Base-by-base conservation (phyloP, 441 rosid species). In the Sinapis alba region DNA sequence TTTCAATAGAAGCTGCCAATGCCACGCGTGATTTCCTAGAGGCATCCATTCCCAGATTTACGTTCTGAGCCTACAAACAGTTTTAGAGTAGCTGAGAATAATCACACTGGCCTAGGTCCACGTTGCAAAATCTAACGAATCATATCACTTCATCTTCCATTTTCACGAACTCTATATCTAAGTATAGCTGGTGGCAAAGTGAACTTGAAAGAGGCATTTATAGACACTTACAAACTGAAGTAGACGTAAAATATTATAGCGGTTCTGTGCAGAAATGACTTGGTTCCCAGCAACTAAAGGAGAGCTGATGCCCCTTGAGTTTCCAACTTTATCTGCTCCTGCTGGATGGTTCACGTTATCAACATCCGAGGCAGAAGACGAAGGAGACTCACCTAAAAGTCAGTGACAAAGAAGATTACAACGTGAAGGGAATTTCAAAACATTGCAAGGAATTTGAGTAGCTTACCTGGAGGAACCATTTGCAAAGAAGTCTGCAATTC, bases 351-450 rank as follows among this genome's bases (percentile, higher is more conserved):
- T 94, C 80, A 94, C 81, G 76, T 96, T 94, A 85, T 94, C 98
- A 50, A 96, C 86, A 81, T 94, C 98, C 47, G 99, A 96, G 62
- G 95, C 99, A 82, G 99, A 91, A 68, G 99, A 96, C 71, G 99
- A 92, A 77, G 99, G 98, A 78, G 99, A 96, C 77, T 94, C 99
- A 38, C 98, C 99, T 96, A 85, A 84, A 13, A 75, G 65, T 24
- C 21, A 70, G 70, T 51, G 76, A 67, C 36, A 74, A 76, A 60
- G 56, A 73, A 34, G 28, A 73, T 73, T 62, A 80, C 51, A 69
- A 36, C 0, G 45, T 34, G 58, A 53, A 45, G 20, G 16, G n/a
- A 54, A 15, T 28, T 34, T 19, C n/a, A 72, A 10, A 7, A 34
- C 62, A 32, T 24, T 15, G 53, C 43, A 63, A 72, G 19, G 53